Evolutionary conservation across 805 yeast species (phyloP), one percentile per base, ranked within the genome.

Genomic region (Sungouiella thailandica): DNA sequence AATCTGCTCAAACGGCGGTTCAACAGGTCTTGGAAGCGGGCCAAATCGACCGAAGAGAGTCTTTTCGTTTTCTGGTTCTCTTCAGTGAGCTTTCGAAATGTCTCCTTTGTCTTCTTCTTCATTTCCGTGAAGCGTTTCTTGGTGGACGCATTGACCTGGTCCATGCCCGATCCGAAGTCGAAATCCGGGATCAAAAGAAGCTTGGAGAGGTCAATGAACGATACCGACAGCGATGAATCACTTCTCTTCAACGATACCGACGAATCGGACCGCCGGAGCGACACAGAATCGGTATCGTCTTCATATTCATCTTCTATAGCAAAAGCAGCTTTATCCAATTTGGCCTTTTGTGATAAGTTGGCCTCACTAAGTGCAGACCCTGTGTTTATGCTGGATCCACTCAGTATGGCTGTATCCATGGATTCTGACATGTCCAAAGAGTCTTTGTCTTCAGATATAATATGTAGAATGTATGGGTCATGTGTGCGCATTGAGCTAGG

Each of bases 111-210:
- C 31, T 52, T 59, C 16, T 40, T 27, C 36, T 57, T 62, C 66
- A 66, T 63, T 13, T 55, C 56, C 15, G 51, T 53, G 40, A 66
- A 54, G 36, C 44, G 50, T 43, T 56, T 60, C 39, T 51, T 57
- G 26, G 71, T 61, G 4, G 59, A 40, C n/a, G 50, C 68, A 25
- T 63, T 45, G 14, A 64, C 60, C 15, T 43, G 49, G 36, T 60
- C 66, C 18, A 62, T 40, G 11, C 61, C 67, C 28, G 59, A 36
- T 8, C 71, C 72, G 37, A 64, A 66, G 39, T 66, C 72, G 37
- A 64, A 66, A 34, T 66, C 72, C n/a, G 58, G 62, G 30, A 57
- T 46, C 35, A 65, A 54, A 16, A 64, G 37, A n/a, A 65, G 50
- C 38, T 58, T 60, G 23, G 62, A 52, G 25, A 66, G 41, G 37